phyloP scores from a whole-genome alignment of 2,329 filamentous ascomycete genomes.

The Hymenoscyphus scutula region DNA sequence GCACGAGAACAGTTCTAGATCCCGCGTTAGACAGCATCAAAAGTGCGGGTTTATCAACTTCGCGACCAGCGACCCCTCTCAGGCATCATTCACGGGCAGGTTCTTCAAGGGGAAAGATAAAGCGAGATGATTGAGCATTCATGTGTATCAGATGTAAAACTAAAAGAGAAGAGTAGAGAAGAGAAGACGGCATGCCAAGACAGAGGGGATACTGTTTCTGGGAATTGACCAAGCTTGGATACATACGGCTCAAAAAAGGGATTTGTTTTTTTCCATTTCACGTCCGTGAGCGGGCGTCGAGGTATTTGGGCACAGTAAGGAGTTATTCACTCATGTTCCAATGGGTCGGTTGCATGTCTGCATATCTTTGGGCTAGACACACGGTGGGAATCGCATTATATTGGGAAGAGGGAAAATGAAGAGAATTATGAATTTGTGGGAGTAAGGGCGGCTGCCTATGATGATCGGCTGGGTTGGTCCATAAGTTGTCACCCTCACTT shows the following conservation, averaged over 20 bases:
- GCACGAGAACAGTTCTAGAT: conserved; percentile 31
- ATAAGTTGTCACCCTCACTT: background rate
- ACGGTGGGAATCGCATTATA: background rate
- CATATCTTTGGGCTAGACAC: background rate
- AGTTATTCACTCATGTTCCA: background rate
- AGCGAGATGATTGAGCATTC: conserved; percentile 37
- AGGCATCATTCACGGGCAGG: conserved; percentile 43
- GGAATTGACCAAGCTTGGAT: background rate
- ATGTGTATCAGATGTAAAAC: background rate
- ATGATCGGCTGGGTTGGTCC: conserved; percentile 1
- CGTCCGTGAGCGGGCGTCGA: background rate
- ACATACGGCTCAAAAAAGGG: background rate
- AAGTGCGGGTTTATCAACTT: conserved; percentile 50
- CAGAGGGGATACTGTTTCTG: background rate
- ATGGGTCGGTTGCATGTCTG: background rate
- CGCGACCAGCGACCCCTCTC: conserved; percentile 48
- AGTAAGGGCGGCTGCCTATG: background rate
- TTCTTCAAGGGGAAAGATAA: conserved; percentile 39
- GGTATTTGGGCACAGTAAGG: background rate
- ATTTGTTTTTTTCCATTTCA: background rate
- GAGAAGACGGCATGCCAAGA: conserved; percentile 12
- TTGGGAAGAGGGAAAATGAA: background rate
- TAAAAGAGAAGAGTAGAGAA: conserved; percentile 8
- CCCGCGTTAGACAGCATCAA: conserved; percentile 34
- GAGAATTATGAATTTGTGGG: background rate